Percentiles rank a stretch among this genome's conserved stretches.
Evolutionary conservation across 2,329 filamentous ascomycete species (phyloP).

Genomic region (Colletotrichum filicis): DNA sequence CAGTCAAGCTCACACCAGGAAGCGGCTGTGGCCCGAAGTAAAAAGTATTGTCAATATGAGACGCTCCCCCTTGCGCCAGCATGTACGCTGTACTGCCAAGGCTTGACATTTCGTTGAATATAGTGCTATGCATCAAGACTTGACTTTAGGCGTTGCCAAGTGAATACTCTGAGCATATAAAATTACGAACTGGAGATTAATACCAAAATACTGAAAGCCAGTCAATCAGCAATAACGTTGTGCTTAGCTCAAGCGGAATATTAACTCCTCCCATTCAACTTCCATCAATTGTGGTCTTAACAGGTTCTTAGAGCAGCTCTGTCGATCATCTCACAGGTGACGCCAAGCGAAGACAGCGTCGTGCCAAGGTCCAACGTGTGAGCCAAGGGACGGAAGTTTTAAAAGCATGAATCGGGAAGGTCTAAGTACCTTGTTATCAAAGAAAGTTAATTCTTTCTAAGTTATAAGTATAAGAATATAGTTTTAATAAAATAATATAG

Average conservation of each 20-base stretch:
- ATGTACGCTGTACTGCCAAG: constrained; percentile 18
- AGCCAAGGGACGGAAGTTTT: constrained; percentile 31
- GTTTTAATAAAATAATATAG: too few relatives aligned
- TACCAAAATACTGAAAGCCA: background rate
- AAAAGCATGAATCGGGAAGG: constrained; percentile 26
- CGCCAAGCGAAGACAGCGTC: constrained; percentile 6
- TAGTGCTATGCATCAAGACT: background rate
- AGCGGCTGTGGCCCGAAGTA: constrained; percentile 1
- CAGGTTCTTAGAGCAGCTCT: background rate
- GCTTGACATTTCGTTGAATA: constrained; percentile 10
- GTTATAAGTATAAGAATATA: too few relatives aligned
- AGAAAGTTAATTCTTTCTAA: too few relatives aligned
- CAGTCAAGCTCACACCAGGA: background rate
- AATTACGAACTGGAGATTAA: background rate
- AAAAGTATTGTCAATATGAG: constrained; percentile 19
- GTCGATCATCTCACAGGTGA: background rate
- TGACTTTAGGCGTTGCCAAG: background rate
- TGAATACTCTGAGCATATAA: background rate
- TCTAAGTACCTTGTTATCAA: background rate
- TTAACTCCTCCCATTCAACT: too few relatives aligned
- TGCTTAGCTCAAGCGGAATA: too few relatives aligned
- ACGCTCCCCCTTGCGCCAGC: constrained; percentile 17
- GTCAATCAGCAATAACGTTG: too few relatives aligned
- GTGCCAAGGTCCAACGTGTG: constrained; percentile 24
- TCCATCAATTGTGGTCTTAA: too few relatives aligned